These are phyloP conservation scores for Eucalyptus erythrocorys DNA, from an alignment of 345 rosid genomes.

Conservation along the genomic window DNA sequence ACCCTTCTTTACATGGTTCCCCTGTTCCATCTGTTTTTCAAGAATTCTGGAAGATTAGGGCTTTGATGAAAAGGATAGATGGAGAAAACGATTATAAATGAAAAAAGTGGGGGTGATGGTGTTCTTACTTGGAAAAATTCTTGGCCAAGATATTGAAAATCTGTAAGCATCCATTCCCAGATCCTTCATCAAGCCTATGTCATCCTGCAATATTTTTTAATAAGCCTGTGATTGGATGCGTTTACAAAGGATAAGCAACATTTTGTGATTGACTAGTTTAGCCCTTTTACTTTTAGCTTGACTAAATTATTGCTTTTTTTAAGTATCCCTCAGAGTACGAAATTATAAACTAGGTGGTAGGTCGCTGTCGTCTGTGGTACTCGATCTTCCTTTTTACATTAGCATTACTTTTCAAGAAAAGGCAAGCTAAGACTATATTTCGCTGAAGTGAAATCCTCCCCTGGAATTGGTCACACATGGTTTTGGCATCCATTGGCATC, in stretches of 20 bases:
- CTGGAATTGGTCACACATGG: neutral
- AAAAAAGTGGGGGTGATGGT: neutral
- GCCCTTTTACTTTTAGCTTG: neutral
- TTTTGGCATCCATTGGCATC: neutral
- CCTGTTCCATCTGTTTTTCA: constrained; percentile 66
- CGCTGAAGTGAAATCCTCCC: neutral
- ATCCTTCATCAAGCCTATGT: constrained; percentile 80
- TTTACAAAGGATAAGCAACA: neutral
- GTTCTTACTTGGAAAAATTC: constrained; percentile 76
- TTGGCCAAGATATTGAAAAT: constrained; percentile 90
- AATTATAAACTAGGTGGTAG: constrained; percentile 1
- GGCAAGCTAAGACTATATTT: neutral
- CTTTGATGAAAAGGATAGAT: neutral
- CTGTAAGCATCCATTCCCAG: constrained; percentile 88
- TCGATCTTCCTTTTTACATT: neutral
- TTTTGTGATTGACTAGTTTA: neutral
- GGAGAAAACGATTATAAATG: neutral
- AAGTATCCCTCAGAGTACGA: neutral
- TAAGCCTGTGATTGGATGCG: neutral
- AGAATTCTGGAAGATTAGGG: neutral
- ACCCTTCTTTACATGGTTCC: constrained; percentile 53
- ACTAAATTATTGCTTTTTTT: neutral
- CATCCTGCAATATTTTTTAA: constrained; percentile 30
- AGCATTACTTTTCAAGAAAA: neutral
- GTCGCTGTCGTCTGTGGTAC: constrained; percentile 1